Evolutionary conservation across 768 basidiomycete species (phyloP), one percentile per base, ranked within the genome.

Genomic region (Xanthoconium purpureum): DNA sequence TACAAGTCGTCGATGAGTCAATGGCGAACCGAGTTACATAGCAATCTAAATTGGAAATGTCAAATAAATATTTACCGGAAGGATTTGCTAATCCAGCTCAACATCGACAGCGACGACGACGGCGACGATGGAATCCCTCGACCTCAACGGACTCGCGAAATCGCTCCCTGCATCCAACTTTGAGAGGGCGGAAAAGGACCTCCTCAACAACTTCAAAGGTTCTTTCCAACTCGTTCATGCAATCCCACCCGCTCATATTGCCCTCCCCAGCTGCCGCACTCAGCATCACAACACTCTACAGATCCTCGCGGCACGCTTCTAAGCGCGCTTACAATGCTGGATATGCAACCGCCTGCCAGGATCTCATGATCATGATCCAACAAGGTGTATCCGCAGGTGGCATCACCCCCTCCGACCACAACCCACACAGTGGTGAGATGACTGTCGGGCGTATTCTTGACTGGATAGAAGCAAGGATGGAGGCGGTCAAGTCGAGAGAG

Each of bases 151-250:
- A 12, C 86, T 91, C 51, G 89, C 82, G 30, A 88, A 72, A 68
- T 90, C 89, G 1, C 80, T 91, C 6, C 89, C 89, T 1, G 80
- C 73, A 7, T 80, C 84, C 5, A 84, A 84, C 62, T 74, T 80
- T 36, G 88, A 87, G 66, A 88, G 87, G 66, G 87, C 89, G 28
- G 91, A 92, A 75, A 88, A 87, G 58, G 89, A 91, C 30, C 77
- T 93, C 1, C 74, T 86, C 10, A 87, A 89, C 69, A 89, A 91
- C 64, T 92, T 92, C 70, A 85, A 85, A 82, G 88, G 90, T 89
- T 52, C 13, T 57, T 57, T 57, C 18, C 36, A 39, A 15, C 43
- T 14, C 37, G 24, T 20, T 39, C 39, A 42, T 52, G 47, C 39
- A 20, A 35, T 20, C 46, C 20, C 24, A 59, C 52, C 33, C 32